A percentile compares a stretch with the other conserved stretches of the same genome.
These are phyloP conservation scores for Diospyros kaki DNA, from an alignment of 148 eudicot genomes.

Conservation along the genomic window DNA sequence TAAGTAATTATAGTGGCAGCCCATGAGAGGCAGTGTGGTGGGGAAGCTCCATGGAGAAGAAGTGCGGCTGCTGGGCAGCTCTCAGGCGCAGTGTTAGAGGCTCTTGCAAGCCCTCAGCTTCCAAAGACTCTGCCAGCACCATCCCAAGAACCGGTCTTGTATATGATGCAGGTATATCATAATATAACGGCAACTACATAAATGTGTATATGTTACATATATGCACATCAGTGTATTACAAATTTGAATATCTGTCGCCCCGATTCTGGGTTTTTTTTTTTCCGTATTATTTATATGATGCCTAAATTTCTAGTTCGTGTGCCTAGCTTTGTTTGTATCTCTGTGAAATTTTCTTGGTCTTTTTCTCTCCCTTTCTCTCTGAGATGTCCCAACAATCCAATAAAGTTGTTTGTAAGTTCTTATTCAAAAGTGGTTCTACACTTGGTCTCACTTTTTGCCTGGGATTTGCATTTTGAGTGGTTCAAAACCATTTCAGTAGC, in stretches of 20 bases:
- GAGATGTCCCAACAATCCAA: not conserved
- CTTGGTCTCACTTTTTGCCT: conserved; percentile 1
- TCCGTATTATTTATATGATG: not conserved
- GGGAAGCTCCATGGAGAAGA: conserved; percentile 43
- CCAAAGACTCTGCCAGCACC: conserved; percentile 45
- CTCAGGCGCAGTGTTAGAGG: conserved; percentile 46
- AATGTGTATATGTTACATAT: not conserved
- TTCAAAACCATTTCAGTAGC: not conserved
- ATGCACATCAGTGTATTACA: not conserved
- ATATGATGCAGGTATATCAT: conserved; percentile 73
- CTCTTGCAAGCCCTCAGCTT: conserved; percentile 50
- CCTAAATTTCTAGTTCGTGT: not conserved
- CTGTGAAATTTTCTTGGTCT: not conserved
- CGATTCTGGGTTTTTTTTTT: not conserved
- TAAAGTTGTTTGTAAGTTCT: not conserved
- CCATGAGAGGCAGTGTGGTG: conserved; percentile 18
- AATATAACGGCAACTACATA: too few relatives aligned
- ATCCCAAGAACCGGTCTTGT: conserved; percentile 80
- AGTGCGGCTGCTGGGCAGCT: conserved; percentile 86
- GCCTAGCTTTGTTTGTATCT: not conserved
- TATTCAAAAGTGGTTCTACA: not conserved
- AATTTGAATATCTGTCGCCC: not conserved
- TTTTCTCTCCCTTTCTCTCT: not conserved
- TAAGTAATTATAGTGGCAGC: conserved; percentile 15
- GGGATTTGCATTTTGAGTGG: conserved; percentile 13